Evolutionary conservation across 176 grass and related monocot genomes (phyloP).

Genomic region (Hyparrhenia diplandra): DNA sequence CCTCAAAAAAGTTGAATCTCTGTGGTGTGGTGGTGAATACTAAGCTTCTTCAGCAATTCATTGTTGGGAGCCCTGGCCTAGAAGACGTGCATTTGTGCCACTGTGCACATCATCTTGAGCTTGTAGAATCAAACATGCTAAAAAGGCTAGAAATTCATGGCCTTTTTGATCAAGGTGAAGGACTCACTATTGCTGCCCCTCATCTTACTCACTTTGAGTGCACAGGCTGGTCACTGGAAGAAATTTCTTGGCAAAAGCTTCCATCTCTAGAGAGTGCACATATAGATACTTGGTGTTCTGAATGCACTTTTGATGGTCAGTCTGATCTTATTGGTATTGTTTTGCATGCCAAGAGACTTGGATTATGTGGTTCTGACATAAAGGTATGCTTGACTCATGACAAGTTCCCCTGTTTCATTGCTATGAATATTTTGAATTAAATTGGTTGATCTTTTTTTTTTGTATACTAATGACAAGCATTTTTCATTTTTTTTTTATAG

Average conservation of each 20-base stretch:
- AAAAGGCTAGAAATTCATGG: slow-evolving; percentile 23
- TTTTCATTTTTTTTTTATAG: background rate
- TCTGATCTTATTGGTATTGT: background rate
- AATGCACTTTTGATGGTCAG: background rate
- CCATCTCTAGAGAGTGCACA: slow-evolving; percentile 26
- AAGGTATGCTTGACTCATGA: background rate
- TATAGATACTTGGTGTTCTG: slow-evolving; percentile 1
- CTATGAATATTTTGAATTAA: background rate
- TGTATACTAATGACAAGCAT: background rate
- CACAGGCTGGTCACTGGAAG: background rate
- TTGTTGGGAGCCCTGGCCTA: slow-evolving; percentile 14
- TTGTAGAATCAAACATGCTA: slow-evolving; percentile 11
- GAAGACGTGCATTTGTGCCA: slow-evolving; percentile 23
- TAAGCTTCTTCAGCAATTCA: background rate
- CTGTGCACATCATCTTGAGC: background rate
- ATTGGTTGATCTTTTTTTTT: background rate
- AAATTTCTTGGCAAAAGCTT: slow-evolving; percentile 8
- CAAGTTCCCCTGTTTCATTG: background rate
- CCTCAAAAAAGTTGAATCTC: background rate
- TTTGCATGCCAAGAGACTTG: slow-evolving; percentile 6
- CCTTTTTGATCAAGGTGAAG: background rate
- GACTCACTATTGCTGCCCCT: slow-evolving; percentile 20
- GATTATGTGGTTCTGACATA: background rate
- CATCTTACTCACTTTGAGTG: slow-evolving; percentile 22
- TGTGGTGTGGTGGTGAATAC: background rate